Conservation (phyloP, 208 protist genomes). For the Leishmania turanica region DNA sequence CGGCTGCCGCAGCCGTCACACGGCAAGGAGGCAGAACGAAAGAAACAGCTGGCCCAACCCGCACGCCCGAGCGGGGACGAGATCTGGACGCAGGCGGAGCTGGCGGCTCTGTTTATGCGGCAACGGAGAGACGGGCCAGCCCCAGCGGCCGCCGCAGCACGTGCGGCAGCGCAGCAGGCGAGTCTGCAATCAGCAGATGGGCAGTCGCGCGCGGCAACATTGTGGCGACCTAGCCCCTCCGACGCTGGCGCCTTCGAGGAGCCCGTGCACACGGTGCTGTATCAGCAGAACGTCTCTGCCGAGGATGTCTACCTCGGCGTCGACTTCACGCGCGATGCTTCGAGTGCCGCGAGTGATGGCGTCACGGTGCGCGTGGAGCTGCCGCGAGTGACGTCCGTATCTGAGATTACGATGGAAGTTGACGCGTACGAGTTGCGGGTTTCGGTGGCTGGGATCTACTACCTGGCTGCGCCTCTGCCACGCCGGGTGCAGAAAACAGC, state of each 20-base stretch:
- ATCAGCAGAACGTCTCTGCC: conserved; percentile 75
- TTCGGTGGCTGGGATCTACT: conserved; percentile 57
- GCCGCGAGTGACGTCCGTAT: conserved; percentile 42
- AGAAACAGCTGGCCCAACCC: conserved; percentile 23
- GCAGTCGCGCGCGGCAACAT: conserved; percentile 2
- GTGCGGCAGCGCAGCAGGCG: conserved; percentile 9
- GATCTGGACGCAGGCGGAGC: conserved; percentile 86
- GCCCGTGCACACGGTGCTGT: conserved; percentile 74
- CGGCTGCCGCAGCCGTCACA: conserved; percentile 70
- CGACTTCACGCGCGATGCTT: conserved; percentile 64
- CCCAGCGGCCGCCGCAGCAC: conserved; percentile 17
- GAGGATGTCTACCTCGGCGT: conserved; percentile 89
- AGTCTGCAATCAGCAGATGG: conserved; percentile 6
- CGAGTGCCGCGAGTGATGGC: conserved; percentile 57
- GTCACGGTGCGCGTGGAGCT: conserved; percentile 81
- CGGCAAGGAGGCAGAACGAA: conserved; percentile 43
- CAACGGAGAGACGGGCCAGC: conserved; percentile 24
- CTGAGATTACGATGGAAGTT: conserved; percentile 65
- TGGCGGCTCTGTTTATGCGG: conserved; percentile 30
- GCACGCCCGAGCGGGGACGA: conserved; percentile 57
- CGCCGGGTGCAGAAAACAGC: conserved; percentile 53
- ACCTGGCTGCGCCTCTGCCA: conserved; percentile 63
- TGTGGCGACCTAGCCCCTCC: conserved; percentile 24
- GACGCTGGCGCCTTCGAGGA: conserved; percentile 33
- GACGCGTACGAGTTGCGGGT: conserved; percentile 67